A percentile compares a stretch with the other conserved stretches of the same genome.
phyloP scores from a whole-genome alignment of 1,284 basidiomycete species.

The Mrakiaceae sp. region DNA sequence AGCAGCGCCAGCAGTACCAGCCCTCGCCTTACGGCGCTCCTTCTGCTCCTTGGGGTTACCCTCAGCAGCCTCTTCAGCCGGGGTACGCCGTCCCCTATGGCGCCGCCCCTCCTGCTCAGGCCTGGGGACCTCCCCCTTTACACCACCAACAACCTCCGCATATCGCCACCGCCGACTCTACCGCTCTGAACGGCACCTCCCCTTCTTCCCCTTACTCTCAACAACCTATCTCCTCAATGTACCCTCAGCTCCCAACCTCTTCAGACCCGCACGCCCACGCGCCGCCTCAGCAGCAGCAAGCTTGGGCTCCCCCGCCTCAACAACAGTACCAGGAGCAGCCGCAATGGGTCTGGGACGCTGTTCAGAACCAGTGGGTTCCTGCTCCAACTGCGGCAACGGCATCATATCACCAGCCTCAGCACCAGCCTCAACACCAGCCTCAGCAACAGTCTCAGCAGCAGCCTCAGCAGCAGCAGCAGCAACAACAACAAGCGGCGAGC shows the following conservation, averaged over 20 bases:
- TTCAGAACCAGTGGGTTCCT: neutral
- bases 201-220: conserved; percentile 6
- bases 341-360: conserved; percentile 8
- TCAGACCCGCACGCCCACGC: conserved; percentile 14
- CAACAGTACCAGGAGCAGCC: conserved; percentile 6
- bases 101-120: conserved; percentile 7
- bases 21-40: conserved; percentile 2
- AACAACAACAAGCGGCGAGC: conserved; percentile 22
- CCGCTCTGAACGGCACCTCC: neutral
- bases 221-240: conserved; percentile 20
- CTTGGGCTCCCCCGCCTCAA: neutral
- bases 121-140: conserved; percentile 16
- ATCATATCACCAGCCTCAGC: neutral
- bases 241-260: conserved; percentile 22
- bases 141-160: neutral
- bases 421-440: neutral
- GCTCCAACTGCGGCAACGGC: neutral
- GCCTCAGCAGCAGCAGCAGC: conserved; percentile 22
- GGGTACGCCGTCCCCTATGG: conserved; percentile 1
- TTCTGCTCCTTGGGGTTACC: conserved; percentile 2
- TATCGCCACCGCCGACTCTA: too few relatives aligned
- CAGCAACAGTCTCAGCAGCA: conserved; percentile 11
- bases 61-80: conserved; percentile 12
- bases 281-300: conserved; percentile 14
- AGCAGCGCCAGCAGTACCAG: conserved; percentile 25